Conservation (phyloP, 1,284 basidiomycete genomes). For the Coniferiporia weirii region DNA sequence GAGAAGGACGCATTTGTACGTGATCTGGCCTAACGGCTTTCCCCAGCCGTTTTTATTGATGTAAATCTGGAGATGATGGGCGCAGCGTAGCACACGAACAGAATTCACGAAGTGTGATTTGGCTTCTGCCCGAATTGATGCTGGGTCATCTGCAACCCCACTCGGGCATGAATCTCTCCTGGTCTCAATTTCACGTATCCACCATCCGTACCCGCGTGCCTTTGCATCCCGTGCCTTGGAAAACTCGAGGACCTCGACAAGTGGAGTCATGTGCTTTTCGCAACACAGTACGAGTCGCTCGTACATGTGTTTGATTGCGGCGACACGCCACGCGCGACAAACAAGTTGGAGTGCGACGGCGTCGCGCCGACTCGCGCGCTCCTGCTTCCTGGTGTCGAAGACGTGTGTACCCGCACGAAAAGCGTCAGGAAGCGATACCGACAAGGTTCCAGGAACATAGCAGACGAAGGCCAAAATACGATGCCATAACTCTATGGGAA, state of each 20-base stretch:
- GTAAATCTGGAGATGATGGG: neutral
- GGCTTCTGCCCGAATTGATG: neutral
- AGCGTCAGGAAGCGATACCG: neutral
- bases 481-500: slow-evolving; percentile 4
- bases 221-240: neutral
- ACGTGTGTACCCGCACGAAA: neutral
- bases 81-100: slow-evolving; percentile 1
- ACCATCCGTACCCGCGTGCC: neutral
- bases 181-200: slow-evolving; percentile 1
- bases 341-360: neutral
- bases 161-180: neutral
- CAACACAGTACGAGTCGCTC: neutral
- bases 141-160: neutral
- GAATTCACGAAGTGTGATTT: neutral
- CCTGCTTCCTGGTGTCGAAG: neutral
- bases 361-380: neutral
- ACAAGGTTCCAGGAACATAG: neutral
- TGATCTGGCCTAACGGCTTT: neutral
- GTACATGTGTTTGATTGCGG: neutral
- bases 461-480: neutral
- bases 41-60: slow-evolving; percentile 5
- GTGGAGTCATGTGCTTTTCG: neutral
- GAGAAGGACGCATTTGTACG: neutral
- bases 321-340: slow-evolving; percentile 1
- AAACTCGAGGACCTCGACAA: neutral